Conservation (phyloP, 2,329 filamentous ascomycete species). For the Penicillium psychrosexuale region DNA sequence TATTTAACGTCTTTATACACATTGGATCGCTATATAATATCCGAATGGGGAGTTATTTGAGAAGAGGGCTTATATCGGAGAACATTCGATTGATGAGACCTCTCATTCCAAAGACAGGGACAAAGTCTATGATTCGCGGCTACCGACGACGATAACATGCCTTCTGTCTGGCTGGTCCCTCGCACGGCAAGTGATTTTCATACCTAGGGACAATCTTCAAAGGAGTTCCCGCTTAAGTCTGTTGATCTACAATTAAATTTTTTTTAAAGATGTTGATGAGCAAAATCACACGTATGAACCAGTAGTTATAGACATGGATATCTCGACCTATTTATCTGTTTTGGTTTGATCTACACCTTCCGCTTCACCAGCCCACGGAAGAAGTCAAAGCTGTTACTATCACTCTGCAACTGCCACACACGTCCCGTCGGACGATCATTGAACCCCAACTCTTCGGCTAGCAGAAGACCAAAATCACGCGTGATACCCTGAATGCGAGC, state of each 20-base stretch:
- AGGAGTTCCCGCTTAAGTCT: no score
- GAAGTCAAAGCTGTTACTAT: conserved; percentile 98
- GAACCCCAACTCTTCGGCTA: conserved; percentile 75
- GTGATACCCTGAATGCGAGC: conserved; percentile 85
- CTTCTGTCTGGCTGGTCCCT: neutral
- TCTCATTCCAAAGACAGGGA: neutral
- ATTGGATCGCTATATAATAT: neutral
- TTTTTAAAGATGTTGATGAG: neutral
- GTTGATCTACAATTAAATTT: no score
- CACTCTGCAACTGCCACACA: conserved; percentile 82
- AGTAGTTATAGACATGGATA: neutral
- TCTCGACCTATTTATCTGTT: neutral
- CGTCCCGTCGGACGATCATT: conserved; percentile 72
- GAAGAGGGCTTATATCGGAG: neutral
- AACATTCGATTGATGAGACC: neutral
- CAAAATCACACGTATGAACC: neutral
- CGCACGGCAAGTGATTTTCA: no score
- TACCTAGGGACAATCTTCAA: no score
- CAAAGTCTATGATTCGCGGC: neutral
- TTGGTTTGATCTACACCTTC: conserved; percentile 57
- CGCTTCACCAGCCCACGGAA: conserved; percentile 81
- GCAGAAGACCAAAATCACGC: conserved; percentile 81
- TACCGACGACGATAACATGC: neutral
- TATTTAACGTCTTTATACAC: neutral
- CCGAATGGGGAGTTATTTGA: no score